Evolutionary conservation across 2,329 filamentous ascomycete species (phyloP).

Genomic region (Ophiostoma tasmaniense): DNA sequence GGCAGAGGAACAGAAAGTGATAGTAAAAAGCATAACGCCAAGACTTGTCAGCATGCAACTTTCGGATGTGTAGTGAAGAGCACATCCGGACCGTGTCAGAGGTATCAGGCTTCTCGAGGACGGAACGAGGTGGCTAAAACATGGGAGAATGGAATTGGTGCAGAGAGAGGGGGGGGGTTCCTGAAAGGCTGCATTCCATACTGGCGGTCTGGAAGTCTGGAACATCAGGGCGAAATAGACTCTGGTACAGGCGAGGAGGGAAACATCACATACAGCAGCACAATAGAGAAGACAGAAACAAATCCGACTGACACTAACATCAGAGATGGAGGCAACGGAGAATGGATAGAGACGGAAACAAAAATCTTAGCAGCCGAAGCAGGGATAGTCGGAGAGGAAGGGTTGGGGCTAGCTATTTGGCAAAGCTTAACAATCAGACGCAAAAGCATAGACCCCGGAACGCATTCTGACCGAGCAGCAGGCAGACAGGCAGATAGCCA

Average conservation of each 20-base stretch:
- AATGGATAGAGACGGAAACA: not conserved
- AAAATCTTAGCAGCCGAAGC: not conserved
- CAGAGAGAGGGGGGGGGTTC: not conserved
- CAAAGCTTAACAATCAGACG: not conserved
- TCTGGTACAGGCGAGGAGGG: not conserved
- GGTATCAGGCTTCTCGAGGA: slow-evolving; percentile 26
- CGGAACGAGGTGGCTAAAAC: slow-evolving; percentile 29
- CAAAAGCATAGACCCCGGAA: not conserved
- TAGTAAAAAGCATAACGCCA: not conserved
- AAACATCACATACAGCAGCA: not conserved
- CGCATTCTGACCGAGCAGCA: not conserved
- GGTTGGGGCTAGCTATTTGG: not conserved
- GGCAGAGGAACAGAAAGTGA: not conserved
- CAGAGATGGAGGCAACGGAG: not conserved
- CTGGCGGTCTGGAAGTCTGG: not conserved
- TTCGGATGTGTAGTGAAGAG: slow-evolving; percentile 28
- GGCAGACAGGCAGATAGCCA: not conserved
- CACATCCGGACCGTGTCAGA: slow-evolving; percentile 33
- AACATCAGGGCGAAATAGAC: not conserved
- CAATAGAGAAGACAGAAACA: not conserved
- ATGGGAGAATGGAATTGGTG: not conserved
- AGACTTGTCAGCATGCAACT: not conserved
- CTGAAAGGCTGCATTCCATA: not conserved
- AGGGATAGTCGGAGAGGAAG: not conserved
- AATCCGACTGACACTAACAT: not conserved